Percentiles rank a stretch among this genome's conserved stretches.
Evolutionary conservation across 2,329 filamentous ascomycete species (phyloP).

Genomic region (Calonectria crousiana): DNA sequence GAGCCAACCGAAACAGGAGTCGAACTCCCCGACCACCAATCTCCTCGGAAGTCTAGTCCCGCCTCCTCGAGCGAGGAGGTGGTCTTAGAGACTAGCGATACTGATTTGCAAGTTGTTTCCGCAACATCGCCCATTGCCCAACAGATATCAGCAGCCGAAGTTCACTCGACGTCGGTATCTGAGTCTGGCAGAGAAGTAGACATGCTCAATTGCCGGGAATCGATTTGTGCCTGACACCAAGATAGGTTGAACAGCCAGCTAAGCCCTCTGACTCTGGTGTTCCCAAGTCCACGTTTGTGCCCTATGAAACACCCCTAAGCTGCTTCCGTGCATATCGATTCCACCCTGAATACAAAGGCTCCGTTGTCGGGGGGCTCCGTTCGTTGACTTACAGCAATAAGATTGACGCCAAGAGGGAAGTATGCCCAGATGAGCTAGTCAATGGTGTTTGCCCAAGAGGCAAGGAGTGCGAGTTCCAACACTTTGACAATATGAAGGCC

Average conservation of each 20-base stretch:
- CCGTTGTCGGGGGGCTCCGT: conserved; percentile 81
- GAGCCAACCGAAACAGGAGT: conserved; percentile 64
- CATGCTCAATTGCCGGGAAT: conserved; percentile 41
- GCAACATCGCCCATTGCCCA: conserved; percentile 38
- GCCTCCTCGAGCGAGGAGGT: conserved; percentile 34
- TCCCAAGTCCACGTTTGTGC: conserved; percentile 50
- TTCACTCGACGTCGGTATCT: conserved; percentile 37
- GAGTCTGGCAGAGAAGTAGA: conserved; percentile 59
- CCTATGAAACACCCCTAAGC: conserved; percentile 87
- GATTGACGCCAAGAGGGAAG: conserved; percentile 79
- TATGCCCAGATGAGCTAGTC: conserved; percentile 83
- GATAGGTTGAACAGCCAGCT: conserved; percentile 33
- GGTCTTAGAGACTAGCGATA: conserved; percentile 43
- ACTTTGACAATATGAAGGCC: conserved; percentile 69
- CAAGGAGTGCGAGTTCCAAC: conserved; percentile 78
- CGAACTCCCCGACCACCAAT: conserved; percentile 26
- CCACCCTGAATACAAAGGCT: conserved; percentile 79
- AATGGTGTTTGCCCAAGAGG: conserved; percentile 79
- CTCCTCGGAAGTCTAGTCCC: conserved; percentile 21
- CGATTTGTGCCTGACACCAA: conserved; percentile 33
- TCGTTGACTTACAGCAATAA: conserved; percentile 95
- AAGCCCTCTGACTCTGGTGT: conserved; percentile 13
- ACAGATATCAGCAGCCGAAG: conserved; percentile 48
- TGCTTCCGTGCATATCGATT: conserved; percentile 91
- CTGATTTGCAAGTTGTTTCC: conserved; percentile 41